Base-by-base conservation (phyloP, 352 stramenopile genomes). In the Globisporangium paddicum region DNA sequence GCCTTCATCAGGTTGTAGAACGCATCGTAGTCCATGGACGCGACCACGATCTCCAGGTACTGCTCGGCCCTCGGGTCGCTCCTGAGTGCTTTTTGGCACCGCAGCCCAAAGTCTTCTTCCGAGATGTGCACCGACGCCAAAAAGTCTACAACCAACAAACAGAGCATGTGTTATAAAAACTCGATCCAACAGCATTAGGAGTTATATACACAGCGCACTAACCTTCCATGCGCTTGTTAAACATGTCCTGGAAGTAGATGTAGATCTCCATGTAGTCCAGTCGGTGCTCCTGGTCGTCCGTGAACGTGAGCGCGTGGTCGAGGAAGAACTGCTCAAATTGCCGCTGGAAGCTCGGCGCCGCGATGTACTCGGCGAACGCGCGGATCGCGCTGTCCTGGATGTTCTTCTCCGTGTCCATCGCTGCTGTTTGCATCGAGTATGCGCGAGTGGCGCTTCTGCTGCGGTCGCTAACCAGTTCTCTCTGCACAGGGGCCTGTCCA, bases 271-370 rank as follows among this genome's bases (percentile, higher is more conserved):
- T 89, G 63, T 90, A 90, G 23, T 80, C 73, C 55, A 90, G 75
- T 25, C 77, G 67, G 55, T 90, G 81, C 66, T 90, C 81, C 21
- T 77, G 45, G 4, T 83, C 78, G 58, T 89, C 77, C 25, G 58
- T 84, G 64, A 90, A 90, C 40, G 45, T 49, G 47, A 87, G 72
- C 62, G 81, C 75, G 41, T 89, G 67, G 61, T 86, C 71, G 48
- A 90, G 66, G 47, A 90, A 90, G 45, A 90, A 90, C 65, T 87
- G 68, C 58, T 90, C 81, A 61, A 90, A 90, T 48, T 72, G 66
- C 25, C 72, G 66, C 64, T 90, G 81, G 72, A 89, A 90, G 18
- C 55, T 41, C 26, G 78, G 54, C 26, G 73, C 77, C 38, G 78
- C 72, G 55, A 90, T 90, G 64, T 82, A 80, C 57, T 85, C 69